Percentiles rank a stretch among this genome's conserved stretches.
Evolutionary conservation across 371 early-diverging fungal species (phyloP).

Genomic region (Mortierella sp.): DNA sequence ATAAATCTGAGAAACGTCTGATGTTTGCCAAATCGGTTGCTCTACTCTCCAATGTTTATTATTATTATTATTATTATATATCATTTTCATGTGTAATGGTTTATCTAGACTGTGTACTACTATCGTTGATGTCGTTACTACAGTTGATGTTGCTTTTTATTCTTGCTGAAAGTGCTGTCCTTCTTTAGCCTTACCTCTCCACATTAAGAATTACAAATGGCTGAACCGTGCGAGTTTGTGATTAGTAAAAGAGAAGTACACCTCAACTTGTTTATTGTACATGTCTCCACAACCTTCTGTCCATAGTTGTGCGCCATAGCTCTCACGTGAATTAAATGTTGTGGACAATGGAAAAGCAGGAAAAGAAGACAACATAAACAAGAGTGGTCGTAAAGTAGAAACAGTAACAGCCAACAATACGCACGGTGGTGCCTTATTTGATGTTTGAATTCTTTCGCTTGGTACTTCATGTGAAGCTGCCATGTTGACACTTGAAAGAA

Average conservation of each 20-base stretch:
- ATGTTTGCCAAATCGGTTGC: background rate
- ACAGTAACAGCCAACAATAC: no score
- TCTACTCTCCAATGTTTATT: background rate
- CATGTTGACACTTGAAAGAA: no score
- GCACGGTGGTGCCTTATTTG: no score
- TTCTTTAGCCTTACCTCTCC: background rate
- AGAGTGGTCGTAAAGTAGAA: no score
- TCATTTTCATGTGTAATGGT: background rate
- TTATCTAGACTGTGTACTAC: background rate
- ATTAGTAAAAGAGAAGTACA: background rate
- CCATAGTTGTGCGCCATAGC: background rate
- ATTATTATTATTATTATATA: no score
- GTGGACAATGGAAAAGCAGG: background rate
- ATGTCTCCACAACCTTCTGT: background rate
- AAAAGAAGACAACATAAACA: background rate
- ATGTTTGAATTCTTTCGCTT: no score
- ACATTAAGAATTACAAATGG: background rate
- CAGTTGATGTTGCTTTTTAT: background rate
- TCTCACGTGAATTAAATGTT: slow-evolving; percentile 3
- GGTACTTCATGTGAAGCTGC: no score
- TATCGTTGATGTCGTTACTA: background rate
- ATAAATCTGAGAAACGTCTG: background rate
- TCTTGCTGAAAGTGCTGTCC: background rate
- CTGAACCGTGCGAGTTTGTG: slow-evolving; percentile 5
- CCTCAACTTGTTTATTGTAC: background rate